A percentile compares a stretch with the other conserved stretches of the same genome.
These are phyloP conservation scores for Neoboletus magnificus DNA, from an alignment of 768 basidiomycete genomes.

Conservation along the genomic window DNA sequence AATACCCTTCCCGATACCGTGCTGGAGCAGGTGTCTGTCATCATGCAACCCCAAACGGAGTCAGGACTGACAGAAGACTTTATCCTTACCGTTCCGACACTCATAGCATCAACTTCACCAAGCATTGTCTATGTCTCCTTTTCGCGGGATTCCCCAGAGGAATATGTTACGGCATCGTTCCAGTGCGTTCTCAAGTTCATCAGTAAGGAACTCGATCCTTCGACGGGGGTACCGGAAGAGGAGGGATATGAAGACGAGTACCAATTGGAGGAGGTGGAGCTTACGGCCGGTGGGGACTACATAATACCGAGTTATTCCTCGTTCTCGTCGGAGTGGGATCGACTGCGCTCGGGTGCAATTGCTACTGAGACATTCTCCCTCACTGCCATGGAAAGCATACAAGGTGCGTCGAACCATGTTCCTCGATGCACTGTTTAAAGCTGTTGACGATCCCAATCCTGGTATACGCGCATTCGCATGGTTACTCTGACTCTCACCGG, in stretches of 20 bases:
- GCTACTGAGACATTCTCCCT: slow-evolving; percentile 93
- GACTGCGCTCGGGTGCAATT: slow-evolving; percentile 70
- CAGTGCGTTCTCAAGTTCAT: slow-evolving; percentile 89
- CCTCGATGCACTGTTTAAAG: slow-evolving; percentile 3
- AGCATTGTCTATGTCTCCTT: slow-evolving; percentile 92
- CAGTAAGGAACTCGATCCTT: slow-evolving; percentile 96
- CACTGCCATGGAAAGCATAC: slow-evolving; percentile 87
- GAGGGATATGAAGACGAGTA: slow-evolving; percentile 99
- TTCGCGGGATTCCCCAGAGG: slow-evolving; percentile 72
- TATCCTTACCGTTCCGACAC: slow-evolving; percentile 77
- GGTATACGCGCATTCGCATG: slow-evolving; percentile 16
- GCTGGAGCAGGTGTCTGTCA: slow-evolving; percentile 88
- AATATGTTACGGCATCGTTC: slow-evolving; percentile 83
- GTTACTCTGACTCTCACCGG: slow-evolving; percentile 1
- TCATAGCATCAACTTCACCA: slow-evolving; percentile 71
- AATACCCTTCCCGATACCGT: slow-evolving; percentile 97
- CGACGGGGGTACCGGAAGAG: slow-evolving; percentile 92
- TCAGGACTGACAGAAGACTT: slow-evolving; percentile 86
- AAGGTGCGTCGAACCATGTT: slow-evolving; percentile 56
- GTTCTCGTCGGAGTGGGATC: slow-evolving; percentile 95
- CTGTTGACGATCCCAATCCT: slow-evolving; percentile 18
- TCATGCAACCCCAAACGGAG: slow-evolving; percentile 83
- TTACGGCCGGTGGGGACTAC: slow-evolving; percentile 90
- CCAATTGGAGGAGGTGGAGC: slow-evolving; percentile 92
- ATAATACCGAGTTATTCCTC: slow-evolving; percentile 93